Evolutionary conservation across 495 filamentous ascomycete genomes (phyloP).

Genomic region (Cetradonia linearis): DNA sequence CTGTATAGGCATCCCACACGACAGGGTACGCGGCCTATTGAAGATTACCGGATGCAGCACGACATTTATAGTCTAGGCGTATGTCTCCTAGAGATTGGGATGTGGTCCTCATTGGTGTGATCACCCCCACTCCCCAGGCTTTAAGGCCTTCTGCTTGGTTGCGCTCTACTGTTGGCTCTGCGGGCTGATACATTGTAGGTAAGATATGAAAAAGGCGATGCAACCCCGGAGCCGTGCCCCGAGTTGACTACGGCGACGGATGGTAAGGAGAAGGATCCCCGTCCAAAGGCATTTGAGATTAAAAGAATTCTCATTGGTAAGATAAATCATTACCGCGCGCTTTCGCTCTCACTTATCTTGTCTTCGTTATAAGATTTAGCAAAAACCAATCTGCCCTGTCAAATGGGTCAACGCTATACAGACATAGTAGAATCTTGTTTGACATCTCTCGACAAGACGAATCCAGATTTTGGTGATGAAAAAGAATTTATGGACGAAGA

Average conservation of each 20-base stretch:
- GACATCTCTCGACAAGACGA: slow-evolving; percentile 42
- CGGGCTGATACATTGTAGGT: background rate
- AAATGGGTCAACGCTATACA: slow-evolving; percentile 43
- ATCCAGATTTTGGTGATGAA: slow-evolving; percentile 37
- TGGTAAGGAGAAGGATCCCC: background rate
- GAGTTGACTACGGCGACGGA: background rate
- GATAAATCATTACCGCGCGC: background rate
- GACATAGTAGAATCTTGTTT: slow-evolving; percentile 43
- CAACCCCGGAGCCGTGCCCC: background rate
- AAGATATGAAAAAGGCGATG: background rate
- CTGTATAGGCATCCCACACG: slow-evolving; percentile 37
- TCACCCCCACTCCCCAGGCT: background rate
- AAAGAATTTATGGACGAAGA: slow-evolving; percentile 40
- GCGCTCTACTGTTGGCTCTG: background rate
- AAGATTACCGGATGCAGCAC: slow-evolving; percentile 36
- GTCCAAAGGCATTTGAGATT: background rate
- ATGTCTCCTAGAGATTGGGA: slow-evolving; percentile 36
- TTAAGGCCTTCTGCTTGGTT: background rate
- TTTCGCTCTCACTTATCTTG: background rate
- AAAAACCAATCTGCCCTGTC: slow-evolving; percentile 28
- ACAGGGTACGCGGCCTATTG: slow-evolving; percentile 29
- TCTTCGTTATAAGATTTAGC: slow-evolving; percentile 26
- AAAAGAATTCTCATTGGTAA: slow-evolving; percentile 7
- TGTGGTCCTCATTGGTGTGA: slow-evolving; percentile 31
- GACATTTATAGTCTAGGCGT: slow-evolving; percentile 43